A percentile compares a stretch with the other conserved stretches of the same genome.
Conservation (phyloP, 768 basidiomycete species). For the Guyanaporus albipodus region DNA sequence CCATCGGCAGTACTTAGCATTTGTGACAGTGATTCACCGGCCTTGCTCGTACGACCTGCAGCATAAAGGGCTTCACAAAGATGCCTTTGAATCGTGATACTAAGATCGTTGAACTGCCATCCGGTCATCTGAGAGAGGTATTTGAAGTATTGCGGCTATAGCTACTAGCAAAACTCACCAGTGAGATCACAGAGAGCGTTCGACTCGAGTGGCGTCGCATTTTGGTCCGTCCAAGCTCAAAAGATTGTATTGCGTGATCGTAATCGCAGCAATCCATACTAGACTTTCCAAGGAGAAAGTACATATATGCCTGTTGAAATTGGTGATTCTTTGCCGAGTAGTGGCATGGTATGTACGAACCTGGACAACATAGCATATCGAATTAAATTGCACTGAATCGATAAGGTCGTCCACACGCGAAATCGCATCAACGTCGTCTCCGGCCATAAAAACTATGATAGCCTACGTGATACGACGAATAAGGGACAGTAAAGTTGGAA, state of each 20-base stretch:
- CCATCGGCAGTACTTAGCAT: neutral
- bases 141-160: neutral
- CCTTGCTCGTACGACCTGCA: conserved; percentile 1
- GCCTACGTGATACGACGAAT: neutral
- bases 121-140: neutral
- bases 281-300: conserved; percentile 1
- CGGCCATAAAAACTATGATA: conserved; percentile 1
- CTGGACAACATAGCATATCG: conserved; percentile 3
- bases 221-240: neutral
- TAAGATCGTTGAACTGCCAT: conserved; percentile 5
- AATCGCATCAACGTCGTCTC: neutral
- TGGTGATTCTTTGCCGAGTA: neutral
- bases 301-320: conserved; percentile 5
- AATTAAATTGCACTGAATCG: neutral
- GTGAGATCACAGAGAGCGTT: conserved; percentile 3
- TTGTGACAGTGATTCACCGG: neutral
- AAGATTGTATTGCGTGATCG: conserved; percentile 1
- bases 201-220: neutral
- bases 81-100: neutral
- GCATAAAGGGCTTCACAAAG: conserved; percentile 5
- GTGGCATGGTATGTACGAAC: neutral
- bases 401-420: conserved; percentile 5
- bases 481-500: neutral
- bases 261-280: neutral
- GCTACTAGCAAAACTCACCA: neutral